phyloP scores from a whole-genome alignment of 2,329 filamentous ascomycete genomes.

The Penicillium polonicum region DNA sequence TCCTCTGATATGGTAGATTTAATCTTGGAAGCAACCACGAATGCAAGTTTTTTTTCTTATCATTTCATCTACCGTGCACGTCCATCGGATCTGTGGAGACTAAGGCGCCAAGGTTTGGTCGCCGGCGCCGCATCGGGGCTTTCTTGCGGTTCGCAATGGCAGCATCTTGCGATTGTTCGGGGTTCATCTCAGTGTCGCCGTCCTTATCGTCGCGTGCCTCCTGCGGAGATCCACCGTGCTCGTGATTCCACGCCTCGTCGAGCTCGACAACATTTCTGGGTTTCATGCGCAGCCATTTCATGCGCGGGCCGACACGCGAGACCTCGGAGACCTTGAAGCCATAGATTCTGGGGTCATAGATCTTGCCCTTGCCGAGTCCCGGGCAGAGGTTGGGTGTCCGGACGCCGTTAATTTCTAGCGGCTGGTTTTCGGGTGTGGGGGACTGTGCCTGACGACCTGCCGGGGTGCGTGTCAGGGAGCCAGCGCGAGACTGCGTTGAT shows the following conservation, averaged over 20 bases:
- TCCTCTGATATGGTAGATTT: neutral
- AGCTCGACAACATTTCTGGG: constrained; percentile 77
- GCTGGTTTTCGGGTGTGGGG: constrained; percentile 47
- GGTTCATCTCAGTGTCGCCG: constrained; percentile 42
- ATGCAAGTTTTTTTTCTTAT: neutral
- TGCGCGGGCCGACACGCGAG: constrained; percentile 83
- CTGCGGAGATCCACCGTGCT: constrained; percentile 20
- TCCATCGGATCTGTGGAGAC: constrained; percentile 34
- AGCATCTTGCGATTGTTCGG: constrained; percentile 35
- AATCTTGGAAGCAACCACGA: constrained; percentile 1
- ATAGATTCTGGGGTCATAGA: constrained; percentile 95
- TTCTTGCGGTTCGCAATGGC: constrained; percentile 44
- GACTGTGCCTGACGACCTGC: constrained; percentile 27
- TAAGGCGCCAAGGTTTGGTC: constrained; percentile 23
- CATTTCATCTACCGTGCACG: constrained; percentile 30
- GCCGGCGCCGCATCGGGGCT: constrained; percentile 44
- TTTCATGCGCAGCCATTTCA: constrained; percentile 92
- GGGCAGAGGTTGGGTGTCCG: constrained; percentile 84
- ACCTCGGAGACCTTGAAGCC: constrained; percentile 92
- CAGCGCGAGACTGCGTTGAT: constrained; percentile 35
- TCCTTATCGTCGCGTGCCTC: constrained; percentile 32
- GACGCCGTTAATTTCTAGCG: constrained; percentile 74
- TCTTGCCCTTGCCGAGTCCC: constrained; percentile 74
- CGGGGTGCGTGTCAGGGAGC: constrained; percentile 30
- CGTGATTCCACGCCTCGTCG: constrained; percentile 62